Conservation (phyloP, 768 basidiomycete species). For the Mycena vitilis region DNA sequence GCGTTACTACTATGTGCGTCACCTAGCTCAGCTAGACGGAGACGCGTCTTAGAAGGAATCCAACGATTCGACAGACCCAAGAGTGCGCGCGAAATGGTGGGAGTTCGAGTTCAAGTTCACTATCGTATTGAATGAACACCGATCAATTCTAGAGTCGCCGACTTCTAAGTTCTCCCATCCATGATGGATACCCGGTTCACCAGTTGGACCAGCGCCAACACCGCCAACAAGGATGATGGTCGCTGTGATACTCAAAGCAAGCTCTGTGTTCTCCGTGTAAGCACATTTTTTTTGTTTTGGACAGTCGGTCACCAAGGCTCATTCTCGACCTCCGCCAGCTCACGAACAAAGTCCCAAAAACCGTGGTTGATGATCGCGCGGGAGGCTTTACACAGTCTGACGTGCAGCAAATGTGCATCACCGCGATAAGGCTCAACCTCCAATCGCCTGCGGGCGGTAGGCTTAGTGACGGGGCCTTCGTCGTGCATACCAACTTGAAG, state of each 20-base stretch:
- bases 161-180: no score
- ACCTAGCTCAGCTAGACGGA: no score
- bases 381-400: conserved; percentile 14
- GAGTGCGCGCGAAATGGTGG: no score
- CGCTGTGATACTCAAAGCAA: conserved; percentile 22
- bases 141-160: no score
- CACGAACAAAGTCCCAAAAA: conserved; percentile 5
- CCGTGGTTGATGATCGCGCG: conserved; percentile 18
- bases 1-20: no score
- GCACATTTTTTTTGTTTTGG: conserved; percentile 8
- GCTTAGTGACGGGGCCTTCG: conserved; percentile 12
- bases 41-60: no score
- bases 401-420: conserved; percentile 23
- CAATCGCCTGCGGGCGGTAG: conserved; percentile 3
- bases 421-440: conserved; percentile 22
- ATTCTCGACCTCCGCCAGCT: conserved; percentile 13
- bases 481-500: conserved; percentile 20
- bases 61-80: no score
- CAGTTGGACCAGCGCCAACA: no score
- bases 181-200: not conserved
- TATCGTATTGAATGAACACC: no score
- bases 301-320: not conserved
- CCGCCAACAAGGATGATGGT: conserved; percentile 19
- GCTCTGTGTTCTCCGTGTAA: conserved; percentile 18
- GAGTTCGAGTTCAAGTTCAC: no score